phyloP scores from a whole-genome alignment of 176 grass and related monocot species.

The Triticum dicoccoides region DNA sequence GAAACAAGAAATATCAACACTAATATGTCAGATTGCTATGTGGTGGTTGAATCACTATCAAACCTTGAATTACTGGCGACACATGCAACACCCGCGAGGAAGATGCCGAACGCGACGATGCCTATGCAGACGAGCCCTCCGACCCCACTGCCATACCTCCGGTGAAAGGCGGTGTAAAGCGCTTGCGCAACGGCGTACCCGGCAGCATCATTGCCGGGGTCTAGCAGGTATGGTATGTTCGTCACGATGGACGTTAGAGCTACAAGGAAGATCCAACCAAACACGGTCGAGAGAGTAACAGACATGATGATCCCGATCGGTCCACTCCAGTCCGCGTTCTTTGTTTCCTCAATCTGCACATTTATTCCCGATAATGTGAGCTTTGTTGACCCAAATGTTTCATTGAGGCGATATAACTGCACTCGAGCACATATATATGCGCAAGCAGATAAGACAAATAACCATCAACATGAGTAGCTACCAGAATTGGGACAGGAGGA shows the following conservation, averaged over 20 bases:
- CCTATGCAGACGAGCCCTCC: slow-evolving; percentile 68
- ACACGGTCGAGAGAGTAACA: slow-evolving; percentile 57
- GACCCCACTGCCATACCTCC: slow-evolving; percentile 53
- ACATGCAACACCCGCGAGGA: slow-evolving; percentile 66
- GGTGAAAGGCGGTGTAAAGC: slow-evolving; percentile 72
- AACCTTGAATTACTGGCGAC: slow-evolving; percentile 82
- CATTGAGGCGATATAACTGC: too few relatives aligned
- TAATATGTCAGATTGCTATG: too few relatives aligned
- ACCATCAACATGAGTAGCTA: too few relatives aligned
- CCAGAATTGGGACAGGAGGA: too few relatives aligned
- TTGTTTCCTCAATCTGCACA: slow-evolving; percentile 73
- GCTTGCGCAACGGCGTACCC: slow-evolving; percentile 74
- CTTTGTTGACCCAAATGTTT: too few relatives aligned
- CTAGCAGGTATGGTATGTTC: slow-evolving; percentile 65
- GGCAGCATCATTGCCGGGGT: slow-evolving; percentile 62
- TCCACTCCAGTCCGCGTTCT: slow-evolving; percentile 68
- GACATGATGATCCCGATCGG: slow-evolving; percentile 71
- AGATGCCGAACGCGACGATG: slow-evolving; percentile 60
- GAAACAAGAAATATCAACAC: too few relatives aligned
- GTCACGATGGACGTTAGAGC: slow-evolving; percentile 70
- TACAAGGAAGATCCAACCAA: slow-evolving; percentile 71
- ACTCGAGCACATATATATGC: too few relatives aligned
- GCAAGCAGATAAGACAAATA: too few relatives aligned
- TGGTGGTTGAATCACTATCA: too few relatives aligned
- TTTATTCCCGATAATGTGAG: too few relatives aligned